Evolutionary conservation across 2,329 filamentous ascomycete species (phyloP).

Genomic region (Dothistroma septosporum): DNA sequence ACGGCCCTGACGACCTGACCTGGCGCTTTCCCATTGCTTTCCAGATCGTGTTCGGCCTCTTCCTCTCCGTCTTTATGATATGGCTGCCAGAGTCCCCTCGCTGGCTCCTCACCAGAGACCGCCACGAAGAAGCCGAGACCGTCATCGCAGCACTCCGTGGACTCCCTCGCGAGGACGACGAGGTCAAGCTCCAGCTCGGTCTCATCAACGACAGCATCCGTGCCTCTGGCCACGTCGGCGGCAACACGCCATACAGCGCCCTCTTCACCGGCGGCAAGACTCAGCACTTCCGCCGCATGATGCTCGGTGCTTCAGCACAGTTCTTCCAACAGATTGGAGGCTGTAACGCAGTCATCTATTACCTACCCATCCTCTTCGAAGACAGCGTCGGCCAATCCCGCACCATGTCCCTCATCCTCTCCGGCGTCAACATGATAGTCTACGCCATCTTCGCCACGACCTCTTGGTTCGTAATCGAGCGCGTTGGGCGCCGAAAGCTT

Average conservation of each 20-base stretch:
- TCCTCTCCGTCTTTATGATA: conserved; percentile 43
- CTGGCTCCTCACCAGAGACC: conserved; percentile 44
- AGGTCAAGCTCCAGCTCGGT: conserved; percentile 58
- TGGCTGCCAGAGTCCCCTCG: conserved; percentile 45
- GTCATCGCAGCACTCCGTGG: conserved; percentile 51
- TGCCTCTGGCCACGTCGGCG: conserved; percentile 40
- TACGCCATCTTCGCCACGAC: conserved; percentile 40
- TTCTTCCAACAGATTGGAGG: conserved; percentile 60
- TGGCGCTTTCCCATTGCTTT: conserved; percentile 53
- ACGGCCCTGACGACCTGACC: conserved; percentile 33
- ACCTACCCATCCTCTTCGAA: conserved; percentile 41
- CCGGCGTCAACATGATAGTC: conserved; percentile 38
- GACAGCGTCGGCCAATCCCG: conserved; percentile 49
- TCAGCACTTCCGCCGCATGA: conserved; percentile 62
- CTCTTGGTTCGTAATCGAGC: conserved; percentile 62
- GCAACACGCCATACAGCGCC: conserved; percentile 46
- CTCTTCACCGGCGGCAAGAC: conserved; percentile 61
- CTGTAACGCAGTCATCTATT: conserved; percentile 48
- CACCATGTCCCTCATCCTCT: conserved; percentile 43
- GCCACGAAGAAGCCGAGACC: conserved; percentile 45
- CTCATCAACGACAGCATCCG: conserved; percentile 60
- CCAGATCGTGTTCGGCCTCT: conserved; percentile 48
- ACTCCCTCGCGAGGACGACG: conserved; percentile 48
- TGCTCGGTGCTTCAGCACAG: conserved; percentile 57
- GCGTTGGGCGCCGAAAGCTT: conserved; percentile 49